Percentiles rank a stretch among this genome's conserved stretches.
These are phyloP conservation scores for Amanita rimosa DNA, from an alignment of 768 basidiomycete genomes.

Conservation along the genomic window DNA sequence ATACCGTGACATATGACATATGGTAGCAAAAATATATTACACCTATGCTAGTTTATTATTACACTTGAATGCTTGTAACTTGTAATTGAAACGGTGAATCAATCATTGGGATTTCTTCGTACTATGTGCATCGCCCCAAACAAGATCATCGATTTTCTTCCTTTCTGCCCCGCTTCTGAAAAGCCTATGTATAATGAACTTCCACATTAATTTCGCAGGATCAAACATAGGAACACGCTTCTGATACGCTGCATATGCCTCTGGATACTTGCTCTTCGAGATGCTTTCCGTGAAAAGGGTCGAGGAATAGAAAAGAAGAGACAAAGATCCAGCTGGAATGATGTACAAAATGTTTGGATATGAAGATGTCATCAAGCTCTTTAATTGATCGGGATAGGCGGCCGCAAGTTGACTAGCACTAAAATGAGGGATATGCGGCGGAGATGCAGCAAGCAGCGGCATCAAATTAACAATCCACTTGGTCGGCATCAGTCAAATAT, in stretches of 20 bases:
- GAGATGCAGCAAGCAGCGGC: slow-evolving; percentile 38
- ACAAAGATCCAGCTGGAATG: slow-evolving; percentile 49
- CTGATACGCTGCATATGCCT: slow-evolving; percentile 61
- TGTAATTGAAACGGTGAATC: too few relatives aligned
- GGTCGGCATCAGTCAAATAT: neutral
- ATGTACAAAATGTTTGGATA: slow-evolving; percentile 20
- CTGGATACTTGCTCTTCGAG: slow-evolving; percentile 61
- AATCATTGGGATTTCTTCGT: neutral
- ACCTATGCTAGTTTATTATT: neutral
- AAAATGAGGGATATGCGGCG: slow-evolving; percentile 15
- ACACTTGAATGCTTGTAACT: too few relatives aligned
- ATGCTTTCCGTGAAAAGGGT: slow-evolving; percentile 78
- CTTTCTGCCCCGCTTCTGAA: slow-evolving; percentile 2
- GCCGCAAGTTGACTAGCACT: slow-evolving; percentile 7
- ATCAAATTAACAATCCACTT: slow-evolving; percentile 63
- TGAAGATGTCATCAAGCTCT: slow-evolving; percentile 10
- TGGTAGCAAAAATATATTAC: neutral
- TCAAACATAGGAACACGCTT: slow-evolving; percentile 76
- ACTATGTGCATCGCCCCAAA: slow-evolving; percentile 3
- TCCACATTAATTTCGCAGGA: slow-evolving; percentile 19
- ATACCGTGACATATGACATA: slow-evolving; percentile 1
- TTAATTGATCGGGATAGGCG: slow-evolving; percentile 7
- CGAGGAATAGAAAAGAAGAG: slow-evolving; percentile 64
- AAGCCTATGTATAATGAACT: neutral
- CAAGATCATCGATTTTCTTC: slow-evolving; percentile 19